Conservation (phyloP, 495 filamentous ascomycete species). For the Aspergillus incahuasiensis region DNA sequence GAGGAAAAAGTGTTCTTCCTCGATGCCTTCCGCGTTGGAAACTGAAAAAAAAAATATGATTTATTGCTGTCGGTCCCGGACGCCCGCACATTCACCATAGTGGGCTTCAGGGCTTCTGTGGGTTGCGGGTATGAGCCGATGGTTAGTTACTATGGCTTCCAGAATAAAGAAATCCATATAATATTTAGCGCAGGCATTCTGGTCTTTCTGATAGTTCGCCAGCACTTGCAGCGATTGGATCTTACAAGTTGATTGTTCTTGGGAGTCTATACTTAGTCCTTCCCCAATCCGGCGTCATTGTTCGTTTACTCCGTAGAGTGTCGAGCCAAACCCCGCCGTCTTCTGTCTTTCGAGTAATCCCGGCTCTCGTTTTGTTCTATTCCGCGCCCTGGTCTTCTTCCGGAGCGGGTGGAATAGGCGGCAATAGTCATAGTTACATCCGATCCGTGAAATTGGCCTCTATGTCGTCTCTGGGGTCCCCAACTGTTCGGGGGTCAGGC, state of each 20-base stretch:
- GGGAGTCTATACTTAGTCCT: not conserved
- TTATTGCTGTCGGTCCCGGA: slow-evolving; percentile 13
- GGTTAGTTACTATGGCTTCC: not conserved
- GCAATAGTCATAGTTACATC: not conserved
- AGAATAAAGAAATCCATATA: not conserved
- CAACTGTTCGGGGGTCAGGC: too few relatives aligned
- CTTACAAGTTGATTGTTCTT: not conserved
- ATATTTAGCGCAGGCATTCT: not conserved
- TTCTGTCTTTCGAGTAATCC: not conserved
- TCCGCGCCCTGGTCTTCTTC: not conserved
- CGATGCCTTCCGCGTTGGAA: slow-evolving; percentile 8
- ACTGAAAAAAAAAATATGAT: slow-evolving; percentile 3
- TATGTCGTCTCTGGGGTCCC: not conserved
- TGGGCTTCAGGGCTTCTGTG: slow-evolving; percentile 31
- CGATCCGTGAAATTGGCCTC: not conserved
- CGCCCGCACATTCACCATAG: slow-evolving; percentile 14
- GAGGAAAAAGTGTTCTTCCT: slow-evolving; percentile 19
- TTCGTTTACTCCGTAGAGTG: not conserved
- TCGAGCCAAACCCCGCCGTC: not conserved
- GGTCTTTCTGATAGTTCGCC: not conserved
- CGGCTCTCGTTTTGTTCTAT: not conserved
- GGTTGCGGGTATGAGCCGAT: slow-evolving; percentile 24
- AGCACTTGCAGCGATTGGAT: not conserved
- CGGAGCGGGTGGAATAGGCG: not conserved
- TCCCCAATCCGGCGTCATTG: not conserved